Base-by-base conservation (phyloP, 2,329 filamentous ascomycete species). In the Talaromyces sp. region DNA sequence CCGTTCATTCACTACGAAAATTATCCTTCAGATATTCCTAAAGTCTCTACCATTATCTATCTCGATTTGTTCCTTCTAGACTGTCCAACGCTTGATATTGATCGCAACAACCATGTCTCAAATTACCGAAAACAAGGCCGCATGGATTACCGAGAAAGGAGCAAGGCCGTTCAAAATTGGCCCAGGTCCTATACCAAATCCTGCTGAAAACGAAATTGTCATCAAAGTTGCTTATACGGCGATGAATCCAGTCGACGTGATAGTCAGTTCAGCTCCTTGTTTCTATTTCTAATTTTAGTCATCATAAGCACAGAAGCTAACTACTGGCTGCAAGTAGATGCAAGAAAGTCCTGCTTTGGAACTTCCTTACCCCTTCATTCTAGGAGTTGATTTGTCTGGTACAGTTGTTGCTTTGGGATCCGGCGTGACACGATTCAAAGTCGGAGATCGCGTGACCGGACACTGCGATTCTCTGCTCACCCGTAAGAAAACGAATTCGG, bases 371-470 rank as follows among this genome's bases (percentile, higher is more conserved):
- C 76, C 76, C 2, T 67, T 69, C 8, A 70, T 78, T 24, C 68
- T 79, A 22, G 81, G 81, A 3, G 71, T 69, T 13, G 81, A 83
- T 67, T 72, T 81, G 5, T 78, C 80, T 1, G 81, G 81, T n/a
- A 78, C 80, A 65, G 74, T 83, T 13, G 68, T 78, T 33, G 78
- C 82, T 66, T 74, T 83, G 10, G 82, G 81, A 3, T 72, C 78
- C 35, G 73, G 73, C 7, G 80, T 83, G 3, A 76, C 76, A 7
- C 73, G 79, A 27, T 76, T 81, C 66, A 73, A 77, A 67, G 74
- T 78, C 50, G 80, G 80, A 4, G 75, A 80, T 63, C 75, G 79
- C 33, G 79, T 83, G 9, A 72, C 81, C 33, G 80, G 68, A 11
- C 52, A 63, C 24, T 62, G 60, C n/a, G 60, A 43, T 35, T 16